phyloP scores from a whole-genome alignment of 306 rosid genomes.

The Ziziphus jujuba region DNA sequence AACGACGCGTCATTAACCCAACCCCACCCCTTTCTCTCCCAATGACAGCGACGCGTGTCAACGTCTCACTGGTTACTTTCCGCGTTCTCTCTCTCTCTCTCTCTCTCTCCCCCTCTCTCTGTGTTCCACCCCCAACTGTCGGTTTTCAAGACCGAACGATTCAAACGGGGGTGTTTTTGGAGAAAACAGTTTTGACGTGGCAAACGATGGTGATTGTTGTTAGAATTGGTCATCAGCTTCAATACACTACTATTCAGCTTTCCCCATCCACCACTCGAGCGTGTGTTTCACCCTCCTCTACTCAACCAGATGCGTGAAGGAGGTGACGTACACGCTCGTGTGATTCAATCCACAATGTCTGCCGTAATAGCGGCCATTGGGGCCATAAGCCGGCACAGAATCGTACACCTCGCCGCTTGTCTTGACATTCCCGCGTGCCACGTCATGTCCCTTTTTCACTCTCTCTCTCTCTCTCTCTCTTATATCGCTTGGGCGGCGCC shows the following conservation, averaged over 20 bases:
- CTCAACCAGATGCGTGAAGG: not conserved
- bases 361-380: conserved; percentile 27
- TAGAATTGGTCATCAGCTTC: conserved; percentile 8
- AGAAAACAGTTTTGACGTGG: conserved; percentile 7
- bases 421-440: conserved; percentile 30
- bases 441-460: not conserved
- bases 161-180: not conserved
- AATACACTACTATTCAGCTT: not conserved
- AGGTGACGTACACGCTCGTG: not conserved
- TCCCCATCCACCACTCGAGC: not conserved
- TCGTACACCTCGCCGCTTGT: conserved; percentile 11
- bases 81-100: not conserved
- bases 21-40: too few relatives aligned
- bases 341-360: not conserved
- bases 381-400: conserved; percentile 25
- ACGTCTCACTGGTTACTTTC: conserved; percentile 7
- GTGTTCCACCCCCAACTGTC: not conserved
- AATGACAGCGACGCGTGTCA: conserved; percentile 9
- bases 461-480: conserved; percentile 11
- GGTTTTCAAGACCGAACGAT: not conserved
- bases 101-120: not conserved
- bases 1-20: not conserved
- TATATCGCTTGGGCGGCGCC: conserved; percentile 30
- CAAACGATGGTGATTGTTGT: not conserved
- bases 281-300: not conserved